Evolutionary conservation across 257 asterid species (phyloP).

Genomic region (Solanum bukasovii): DNA sequence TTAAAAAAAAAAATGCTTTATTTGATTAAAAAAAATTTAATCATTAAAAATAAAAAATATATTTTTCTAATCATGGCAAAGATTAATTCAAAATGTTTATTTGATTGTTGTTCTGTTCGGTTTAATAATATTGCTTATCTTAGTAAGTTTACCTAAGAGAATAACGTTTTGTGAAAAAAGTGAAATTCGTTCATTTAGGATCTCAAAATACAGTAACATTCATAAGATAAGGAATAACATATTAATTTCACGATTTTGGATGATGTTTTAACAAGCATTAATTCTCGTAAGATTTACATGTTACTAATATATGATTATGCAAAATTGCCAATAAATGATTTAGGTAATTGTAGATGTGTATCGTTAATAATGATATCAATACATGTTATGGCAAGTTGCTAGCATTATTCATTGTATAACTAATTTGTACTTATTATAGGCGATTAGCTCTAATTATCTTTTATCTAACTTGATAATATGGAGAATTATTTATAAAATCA

Average conservation of each 20-base stretch:
- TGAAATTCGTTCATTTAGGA: too few relatives aligned
- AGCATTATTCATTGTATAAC: neutral
- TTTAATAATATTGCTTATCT: neutral
- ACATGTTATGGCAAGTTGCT: too few relatives aligned
- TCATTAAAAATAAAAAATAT: neutral
- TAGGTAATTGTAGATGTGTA: neutral
- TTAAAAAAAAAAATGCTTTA: too few relatives aligned
- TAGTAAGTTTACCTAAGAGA: neutral
- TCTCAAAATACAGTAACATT: too few relatives aligned
- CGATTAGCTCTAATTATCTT: neutral
- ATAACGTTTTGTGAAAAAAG: too few relatives aligned
- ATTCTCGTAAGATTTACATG: too few relatives aligned
- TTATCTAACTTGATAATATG: neutral
- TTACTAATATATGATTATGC: neutral
- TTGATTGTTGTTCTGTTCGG: accelerated
- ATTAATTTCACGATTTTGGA: neutral
- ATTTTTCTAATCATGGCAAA: neutral
- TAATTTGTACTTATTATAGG: neutral
- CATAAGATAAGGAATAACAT: too few relatives aligned
- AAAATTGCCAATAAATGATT: too few relatives aligned
- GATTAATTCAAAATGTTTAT: neutral
- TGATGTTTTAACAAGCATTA: too few relatives aligned
- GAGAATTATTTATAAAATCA: too few relatives aligned
- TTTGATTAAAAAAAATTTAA: too few relatives aligned
- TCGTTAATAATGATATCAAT: neutral